Conservation (phyloP, 768 basidiomycete genomes). For the Phlebiopsis flavidoalba region DNA sequence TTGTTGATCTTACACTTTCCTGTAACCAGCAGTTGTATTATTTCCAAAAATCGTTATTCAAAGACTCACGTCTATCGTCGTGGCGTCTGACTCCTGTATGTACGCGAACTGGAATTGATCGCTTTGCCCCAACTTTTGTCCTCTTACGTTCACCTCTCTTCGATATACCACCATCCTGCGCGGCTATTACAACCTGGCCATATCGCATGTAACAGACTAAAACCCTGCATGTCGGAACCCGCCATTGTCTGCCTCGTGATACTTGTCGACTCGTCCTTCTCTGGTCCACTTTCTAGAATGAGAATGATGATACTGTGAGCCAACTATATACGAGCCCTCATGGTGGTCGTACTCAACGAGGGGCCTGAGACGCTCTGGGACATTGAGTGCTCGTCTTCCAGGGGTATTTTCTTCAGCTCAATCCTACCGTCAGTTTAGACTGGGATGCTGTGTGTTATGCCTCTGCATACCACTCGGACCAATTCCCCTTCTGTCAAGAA, state of each 20-base stretch:
- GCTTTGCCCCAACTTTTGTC: too few species aligned
- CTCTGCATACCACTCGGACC: constrained; percentile 49
- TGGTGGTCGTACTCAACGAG: not conserved
- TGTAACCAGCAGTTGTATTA: too few species aligned
- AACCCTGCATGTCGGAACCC: not conserved
- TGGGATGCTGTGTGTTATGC: constrained; percentile 64
- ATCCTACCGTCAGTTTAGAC: constrained; percentile 26
- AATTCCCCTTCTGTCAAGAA: constrained; percentile 48
- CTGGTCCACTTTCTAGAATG: constrained; percentile 52
- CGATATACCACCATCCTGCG: not conserved
- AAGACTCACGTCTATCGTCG: not conserved
- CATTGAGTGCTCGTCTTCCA: constrained; percentile 29
- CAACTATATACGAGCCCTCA: constrained; percentile 44
- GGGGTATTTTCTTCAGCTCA: not conserved
- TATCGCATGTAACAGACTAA: not conserved
- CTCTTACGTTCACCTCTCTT: not conserved
- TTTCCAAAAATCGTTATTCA: too few species aligned
- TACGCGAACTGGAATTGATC: not conserved
- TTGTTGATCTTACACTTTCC: not conserved
- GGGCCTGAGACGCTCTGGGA: constrained; percentile 32
- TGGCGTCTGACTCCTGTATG: not conserved
- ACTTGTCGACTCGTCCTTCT: constrained; percentile 57
- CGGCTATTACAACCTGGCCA: not conserved
- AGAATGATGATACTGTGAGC: constrained; percentile 34
- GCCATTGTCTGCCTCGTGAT: constrained; percentile 42